phyloP scores from a whole-genome alignment of 495 filamentous ascomycete species.

The Gamarada debralockiae region DNA sequence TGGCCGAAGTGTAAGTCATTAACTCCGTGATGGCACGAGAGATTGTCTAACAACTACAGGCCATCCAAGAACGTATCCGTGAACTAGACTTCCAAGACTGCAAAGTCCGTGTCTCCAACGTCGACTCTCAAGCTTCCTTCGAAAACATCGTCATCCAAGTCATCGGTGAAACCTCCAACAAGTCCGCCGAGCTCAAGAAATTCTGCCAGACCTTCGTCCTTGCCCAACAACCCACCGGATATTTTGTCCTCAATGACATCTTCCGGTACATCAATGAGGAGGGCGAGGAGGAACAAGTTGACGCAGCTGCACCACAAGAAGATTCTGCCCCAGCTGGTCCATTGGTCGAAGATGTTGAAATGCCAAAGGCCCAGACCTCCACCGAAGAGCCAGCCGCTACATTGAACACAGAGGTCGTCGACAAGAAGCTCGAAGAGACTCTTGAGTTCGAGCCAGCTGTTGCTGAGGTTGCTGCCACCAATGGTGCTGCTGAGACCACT shows the following conservation, averaged over 20 bases:
- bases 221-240: conserved; percentile 92
- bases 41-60: conserved; percentile 44
- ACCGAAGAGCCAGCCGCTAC: conserved; percentile 34
- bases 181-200: conserved; percentile 82
- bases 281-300: conserved; percentile 51
- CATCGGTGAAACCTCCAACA: conserved; percentile 96
- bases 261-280: conserved; percentile 90
- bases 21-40: neutral
- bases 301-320: conserved; percentile 37
- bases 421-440: conserved; percentile 48
- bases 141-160: conserved; percentile 94
- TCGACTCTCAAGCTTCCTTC: conserved; percentile 90
- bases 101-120: conserved; percentile 97
- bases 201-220: conserved; percentile 99
- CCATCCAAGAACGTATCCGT: conserved; percentile 91
- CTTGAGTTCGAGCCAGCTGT: conserved; percentile 22
- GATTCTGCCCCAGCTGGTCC: conserved; percentile 44
- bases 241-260: conserved; percentile 98
- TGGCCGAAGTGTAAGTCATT: conserved; percentile 70
- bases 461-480: conserved; percentile 25
- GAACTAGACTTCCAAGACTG: conserved; percentile 91
- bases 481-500: conserved; percentile 27
- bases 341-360: conserved; percentile 39
- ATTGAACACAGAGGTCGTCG: conserved; percentile 40
- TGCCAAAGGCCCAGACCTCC: conserved; percentile 33